Percentiles rank a stretch among this genome's conserved stretches.
Evolutionary conservation across 208 protist genomes (phyloP).

Genomic region (Wallacemonas sp.): DNA sequence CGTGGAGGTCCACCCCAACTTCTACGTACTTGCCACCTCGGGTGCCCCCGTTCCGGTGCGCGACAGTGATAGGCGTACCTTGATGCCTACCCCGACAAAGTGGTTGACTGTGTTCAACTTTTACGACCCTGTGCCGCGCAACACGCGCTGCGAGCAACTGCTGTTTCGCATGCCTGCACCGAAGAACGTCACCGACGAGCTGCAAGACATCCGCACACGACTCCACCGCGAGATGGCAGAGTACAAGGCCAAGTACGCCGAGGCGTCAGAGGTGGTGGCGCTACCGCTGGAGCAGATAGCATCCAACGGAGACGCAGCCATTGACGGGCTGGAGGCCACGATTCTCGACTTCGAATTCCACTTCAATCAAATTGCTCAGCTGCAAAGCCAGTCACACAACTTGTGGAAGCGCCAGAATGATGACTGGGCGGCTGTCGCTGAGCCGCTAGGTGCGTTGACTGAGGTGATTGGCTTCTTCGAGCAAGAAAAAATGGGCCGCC

Average conservation of each 20-base stretch:
- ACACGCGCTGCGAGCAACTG: neutral
- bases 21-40: conserved; percentile 36
- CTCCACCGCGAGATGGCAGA: conserved; percentile 22
- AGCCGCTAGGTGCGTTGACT: conserved; percentile 30
- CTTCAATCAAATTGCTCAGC: conserved; percentile 47
- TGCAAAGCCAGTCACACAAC: conserved; percentile 36
- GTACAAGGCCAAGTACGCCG: conserved; percentile 15
- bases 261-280: conserved; percentile 22
- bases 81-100: neutral
- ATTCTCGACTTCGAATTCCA: conserved; percentile 53
- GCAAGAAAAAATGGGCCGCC: conserved; percentile 50
- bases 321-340: conserved; percentile 43
- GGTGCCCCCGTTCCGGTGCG: conserved; percentile 8
- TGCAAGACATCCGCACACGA: conserved; percentile 22
- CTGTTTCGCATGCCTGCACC: conserved; percentile 8
- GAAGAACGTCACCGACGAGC: conserved; percentile 13
- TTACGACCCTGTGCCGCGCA: neutral
- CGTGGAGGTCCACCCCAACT: conserved; percentile 28
- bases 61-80: neutral
- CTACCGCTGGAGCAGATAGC: conserved; percentile 46
- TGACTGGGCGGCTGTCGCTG: conserved; percentile 47
- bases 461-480: conserved; percentile 50
- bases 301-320: conserved; percentile 18
- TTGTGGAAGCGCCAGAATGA: conserved; percentile 37
- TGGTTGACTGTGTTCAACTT: conserved; percentile 28